Base-by-base conservation (phyloP, 805 yeast genomes). In the Phaffomyces thermotolerans region DNA sequence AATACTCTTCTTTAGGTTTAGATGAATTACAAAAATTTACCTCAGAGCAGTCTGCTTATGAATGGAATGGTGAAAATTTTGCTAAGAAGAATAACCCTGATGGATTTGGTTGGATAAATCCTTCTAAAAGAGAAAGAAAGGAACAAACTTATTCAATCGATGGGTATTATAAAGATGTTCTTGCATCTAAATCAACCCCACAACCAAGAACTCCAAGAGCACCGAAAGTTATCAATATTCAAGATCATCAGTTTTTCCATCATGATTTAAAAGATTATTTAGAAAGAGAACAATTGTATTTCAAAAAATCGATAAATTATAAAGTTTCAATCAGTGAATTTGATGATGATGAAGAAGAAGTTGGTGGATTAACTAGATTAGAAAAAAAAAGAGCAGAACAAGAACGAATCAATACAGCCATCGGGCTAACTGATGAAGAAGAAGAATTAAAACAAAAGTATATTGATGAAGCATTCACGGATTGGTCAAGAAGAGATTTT, bases 1-100 rank as follows among this genome's bases (percentile, higher is more conserved):
- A 87, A 60, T 93, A 84, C 62, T 81, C 88, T 43, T 76, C 84
- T 40, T 72, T 93, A 30, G 98, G 98, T 9, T 68, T 93, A 25
- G 98, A 93, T 61, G 99, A 93, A 58, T 69, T 93, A 40, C 97
- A 91, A 59, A 87, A 86, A 58, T 90, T 90, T 56, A 83, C 93
- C 10, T 83, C 88, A 8, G 95, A 88, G 51, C 82, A 83, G 22
- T 81, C 89, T 1, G 93, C 96, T 0, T 91, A 91, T 63, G 96
- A 90, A 63, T 91, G 99, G 99, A 89, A 93, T 57, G 99, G 99
- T 15, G 89, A 91, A 48, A 68, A 69, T 42, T 71, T 71, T 46
- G 67, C 70, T 34, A 70, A 70, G 44, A 68, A 65, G 47, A 53
- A 52, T 31, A 65, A 67, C n/a, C 67, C 68, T 30, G 65, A 62